Base-by-base conservation (phyloP, 768 basidiomycete species). In the Lentinus brumalis region DNA sequence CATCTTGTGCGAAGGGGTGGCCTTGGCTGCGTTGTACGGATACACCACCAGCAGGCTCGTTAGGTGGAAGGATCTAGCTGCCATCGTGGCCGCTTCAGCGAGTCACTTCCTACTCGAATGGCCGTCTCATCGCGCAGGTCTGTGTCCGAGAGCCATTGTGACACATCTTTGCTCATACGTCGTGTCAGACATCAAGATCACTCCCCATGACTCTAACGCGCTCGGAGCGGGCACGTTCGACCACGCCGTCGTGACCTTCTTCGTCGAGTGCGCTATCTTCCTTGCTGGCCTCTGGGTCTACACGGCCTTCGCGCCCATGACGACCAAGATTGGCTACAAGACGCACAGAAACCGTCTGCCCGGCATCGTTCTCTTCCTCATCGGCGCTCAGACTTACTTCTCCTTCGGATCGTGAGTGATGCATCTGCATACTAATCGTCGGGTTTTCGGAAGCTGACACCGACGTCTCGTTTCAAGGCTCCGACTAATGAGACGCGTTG, bases 101-200 rank as follows among this genome's bases (percentile, higher is more conserved):
- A 71, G 69, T 53, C 73, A 73, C 53, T 73, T 73, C 67, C 57
- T 74, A 16, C 59, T 73, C n/a, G 70, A 73, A 52, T 63, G 67
- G 66, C 69, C 72, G 1, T 63, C 68, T 11, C 74, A 73, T 57
- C 71, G 72, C 21, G 18, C 62, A 18, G 68, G 71, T 67, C 31
- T n/a, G 63, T 59, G 29, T 29, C 16, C 26, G 26, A 26, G 21
- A 30, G 29, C 14, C 5, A 11, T 35, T 35, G 11, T 35, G 35
- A 11, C 15, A 6, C 16, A 14, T 32, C 21, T 15, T 7, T 11
- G 15, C 18, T 35, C 18, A 9, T 26, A 29, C 26, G 16, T n/a
- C 50, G 14, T 18, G 30, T 14, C 39, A 70, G 70, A 74, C 59
- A 60, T 71, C 53, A 70, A 74, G 45, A 64, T 71, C 44, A 72